Percentiles rank a stretch among this genome's conserved stretches.
phyloP scores from a whole-genome alignment of 192 early-diverging fungal species.

The Kickxella alabastrina region DNA sequence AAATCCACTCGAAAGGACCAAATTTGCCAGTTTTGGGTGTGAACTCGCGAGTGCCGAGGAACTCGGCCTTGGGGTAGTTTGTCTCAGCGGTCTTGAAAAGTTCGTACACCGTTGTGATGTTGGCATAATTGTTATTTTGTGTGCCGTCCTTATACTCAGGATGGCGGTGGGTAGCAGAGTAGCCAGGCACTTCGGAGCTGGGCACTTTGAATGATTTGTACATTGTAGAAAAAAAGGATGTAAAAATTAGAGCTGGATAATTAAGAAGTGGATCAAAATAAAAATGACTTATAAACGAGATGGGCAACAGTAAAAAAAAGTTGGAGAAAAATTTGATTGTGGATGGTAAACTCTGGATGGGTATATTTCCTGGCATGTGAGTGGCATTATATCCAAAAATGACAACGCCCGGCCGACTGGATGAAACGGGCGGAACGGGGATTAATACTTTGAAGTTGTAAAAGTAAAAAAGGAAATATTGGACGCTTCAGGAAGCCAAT shows the following conservation, averaged over 20 bases:
- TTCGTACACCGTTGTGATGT: constrained; percentile 32
- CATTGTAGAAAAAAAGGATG: constrained; percentile 3
- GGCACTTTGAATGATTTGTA: neutral
- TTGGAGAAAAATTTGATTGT: too few species aligned
- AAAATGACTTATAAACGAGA: too few species aligned
- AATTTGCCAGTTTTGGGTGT: constrained; percentile 40
- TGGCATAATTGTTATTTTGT: constrained; percentile 6
- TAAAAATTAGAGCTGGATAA: neutral
- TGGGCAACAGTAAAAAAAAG: too few species aligned
- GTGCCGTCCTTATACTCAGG: constrained; percentile 37
- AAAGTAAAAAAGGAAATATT: too few species aligned
- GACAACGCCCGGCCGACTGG: too few species aligned
- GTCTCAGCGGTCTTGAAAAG: constrained; percentile 20
- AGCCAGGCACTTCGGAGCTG: neutral
- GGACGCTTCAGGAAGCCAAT: too few species aligned
- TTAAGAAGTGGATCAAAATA: too few species aligned
- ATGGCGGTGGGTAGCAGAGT: constrained; percentile 10
- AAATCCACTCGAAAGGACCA: constrained; percentile 58
- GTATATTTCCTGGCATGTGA: too few species aligned
- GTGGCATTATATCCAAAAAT: too few species aligned
- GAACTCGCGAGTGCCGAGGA: constrained; percentile 58
- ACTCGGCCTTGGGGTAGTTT: constrained; percentile 11
- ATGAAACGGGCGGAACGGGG: too few species aligned
- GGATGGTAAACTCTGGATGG: too few species aligned
- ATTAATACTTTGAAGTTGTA: too few species aligned